phyloP scores from a whole-genome alignment of 2,329 filamentous ascomycete species.

The Penicillium sp. region DNA sequence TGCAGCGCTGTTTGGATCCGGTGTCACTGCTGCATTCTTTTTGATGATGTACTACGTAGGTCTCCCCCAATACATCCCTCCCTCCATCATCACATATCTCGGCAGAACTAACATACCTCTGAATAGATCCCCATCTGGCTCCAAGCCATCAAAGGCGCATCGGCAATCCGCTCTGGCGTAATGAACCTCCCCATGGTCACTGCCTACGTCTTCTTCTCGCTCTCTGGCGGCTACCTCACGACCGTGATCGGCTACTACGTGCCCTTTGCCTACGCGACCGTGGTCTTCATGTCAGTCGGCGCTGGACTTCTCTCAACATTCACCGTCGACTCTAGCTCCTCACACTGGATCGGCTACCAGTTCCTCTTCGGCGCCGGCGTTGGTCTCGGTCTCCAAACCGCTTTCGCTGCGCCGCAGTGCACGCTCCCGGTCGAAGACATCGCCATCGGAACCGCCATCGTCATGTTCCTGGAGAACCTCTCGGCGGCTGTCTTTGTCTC shows the following conservation, averaged over 20 bases:
- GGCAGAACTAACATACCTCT: neutral
- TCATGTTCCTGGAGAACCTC: slow-evolving; percentile 19
- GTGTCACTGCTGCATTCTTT: slow-evolving; percentile 11
- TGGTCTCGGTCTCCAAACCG: slow-evolving; percentile 15
- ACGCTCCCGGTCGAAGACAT: slow-evolving; percentile 15
- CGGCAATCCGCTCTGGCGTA: slow-evolving; percentile 11
- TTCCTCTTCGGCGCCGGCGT: slow-evolving; percentile 18
- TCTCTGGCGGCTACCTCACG: slow-evolving; percentile 4
- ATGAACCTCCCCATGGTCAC: slow-evolving; percentile 18
- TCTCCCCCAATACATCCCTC: neutral
- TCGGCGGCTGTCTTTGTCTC: slow-evolving; percentile 16
- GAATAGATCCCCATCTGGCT: slow-evolving; percentile 20
- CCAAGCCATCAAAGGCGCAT: slow-evolving; percentile 19
- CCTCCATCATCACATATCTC: neutral
- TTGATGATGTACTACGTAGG: slow-evolving; percentile 20
- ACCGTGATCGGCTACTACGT: slow-evolving; percentile 16
- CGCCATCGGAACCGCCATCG: slow-evolving; percentile 13
- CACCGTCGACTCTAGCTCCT: neutral
- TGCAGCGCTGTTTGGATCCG: slow-evolving; percentile 2
- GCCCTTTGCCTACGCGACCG: slow-evolving; percentile 7
- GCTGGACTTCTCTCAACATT: slow-evolving; percentile 13
- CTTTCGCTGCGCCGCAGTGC: slow-evolving; percentile 9
- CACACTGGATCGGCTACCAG: slow-evolving; percentile 24
- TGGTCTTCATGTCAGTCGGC: slow-evolving; percentile 13
- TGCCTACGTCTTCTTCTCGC: slow-evolving; percentile 7